These are phyloP conservation scores for Microsporum ferrugineum DNA, from an alignment of 2,329 filamentous ascomycete genomes.

Conservation along the genomic window DNA sequence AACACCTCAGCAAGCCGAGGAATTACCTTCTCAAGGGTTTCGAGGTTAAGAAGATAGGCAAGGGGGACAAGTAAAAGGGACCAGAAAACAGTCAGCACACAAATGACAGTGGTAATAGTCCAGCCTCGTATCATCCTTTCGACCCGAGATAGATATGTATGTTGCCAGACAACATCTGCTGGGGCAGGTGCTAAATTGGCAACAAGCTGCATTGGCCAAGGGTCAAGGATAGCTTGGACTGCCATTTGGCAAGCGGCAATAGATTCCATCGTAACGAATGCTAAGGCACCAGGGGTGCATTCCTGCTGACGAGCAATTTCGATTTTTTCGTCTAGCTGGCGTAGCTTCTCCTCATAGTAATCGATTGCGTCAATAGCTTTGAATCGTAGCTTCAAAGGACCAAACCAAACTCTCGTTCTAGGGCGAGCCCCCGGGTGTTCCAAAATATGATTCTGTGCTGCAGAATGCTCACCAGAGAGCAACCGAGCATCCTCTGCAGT, in stretches of 20 bases:
- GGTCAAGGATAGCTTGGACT: conserved; percentile 85
- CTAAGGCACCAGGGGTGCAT: conserved; percentile 67
- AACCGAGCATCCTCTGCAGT: conserved; percentile 28
- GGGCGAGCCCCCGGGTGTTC: conserved; percentile 46
- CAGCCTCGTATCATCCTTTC: conserved; percentile 68
- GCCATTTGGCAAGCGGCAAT: conserved; percentile 90
- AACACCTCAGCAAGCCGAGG: conserved; percentile 60
- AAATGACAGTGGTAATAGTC: conserved; percentile 72
- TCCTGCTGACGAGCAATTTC: conserved; percentile 57
- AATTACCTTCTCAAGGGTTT: conserved; percentile 62
- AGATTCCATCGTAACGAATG: conserved; percentile 95
- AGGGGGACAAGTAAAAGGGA: conserved; percentile 68
- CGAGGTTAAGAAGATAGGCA: conserved; percentile 67
- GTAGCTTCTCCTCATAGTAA: conserved; percentile 80
- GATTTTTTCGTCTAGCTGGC: conserved; percentile 66
- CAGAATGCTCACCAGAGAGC: conserved; percentile 42
- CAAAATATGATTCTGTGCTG: conserved; percentile 41
- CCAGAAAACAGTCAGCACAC: conserved; percentile 77
- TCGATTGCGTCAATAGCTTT: conserved; percentile 80
- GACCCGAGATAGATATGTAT: conserved; percentile 71
- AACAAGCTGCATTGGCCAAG: conserved; percentile 71
- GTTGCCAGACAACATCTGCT: conserved; percentile 86
- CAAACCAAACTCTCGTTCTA: conserved; percentile 64
- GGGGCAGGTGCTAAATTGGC: conserved; percentile 81
- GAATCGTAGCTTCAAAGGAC: conserved; percentile 59